Percentiles rank a stretch among this genome's conserved stretches.
These are phyloP conservation scores for Alternaria triticimaculans DNA, from an alignment of 2,329 filamentous ascomycete species.

Conservation along the genomic window DNA sequence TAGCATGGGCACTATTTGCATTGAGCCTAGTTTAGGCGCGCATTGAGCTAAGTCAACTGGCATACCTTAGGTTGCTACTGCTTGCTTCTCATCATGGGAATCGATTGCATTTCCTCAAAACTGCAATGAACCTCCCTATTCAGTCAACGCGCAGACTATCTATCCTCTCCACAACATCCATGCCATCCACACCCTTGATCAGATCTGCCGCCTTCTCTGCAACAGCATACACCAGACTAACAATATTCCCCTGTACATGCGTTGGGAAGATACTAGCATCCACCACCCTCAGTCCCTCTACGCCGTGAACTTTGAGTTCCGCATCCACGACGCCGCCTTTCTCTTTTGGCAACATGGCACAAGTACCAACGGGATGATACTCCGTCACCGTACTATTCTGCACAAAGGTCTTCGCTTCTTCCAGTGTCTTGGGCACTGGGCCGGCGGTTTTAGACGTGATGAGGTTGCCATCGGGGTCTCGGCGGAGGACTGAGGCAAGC, in stretches of 20 bases:
- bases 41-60: background rate
- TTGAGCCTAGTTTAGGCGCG: background rate
- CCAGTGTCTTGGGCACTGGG: slow-evolving; percentile 14
- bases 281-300: slow-evolving; percentile 32
- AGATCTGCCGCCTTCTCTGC: slow-evolving; percentile 37
- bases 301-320: slow-evolving; percentile 38
- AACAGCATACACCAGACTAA: slow-evolving; percentile 34
- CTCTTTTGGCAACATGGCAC: slow-evolving; percentile 40
- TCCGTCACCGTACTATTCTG: slow-evolving; percentile 22
- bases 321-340: slow-evolving; percentile 42
- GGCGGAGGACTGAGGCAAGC: background rate
- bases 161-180: background rate
- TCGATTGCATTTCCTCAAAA: background rate
- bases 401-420: slow-evolving; percentile 23
- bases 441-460: slow-evolving; percentile 17
- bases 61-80: background rate
- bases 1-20: background rate
- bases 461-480: background rate
- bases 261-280: slow-evolving; percentile 39
- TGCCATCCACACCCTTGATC: slow-evolving; percentile 10
- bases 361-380: slow-evolving; percentile 44
- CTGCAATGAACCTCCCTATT: background rate
- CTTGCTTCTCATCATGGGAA: background rate
- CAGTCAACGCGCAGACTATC: background rate
- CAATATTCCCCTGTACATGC: slow-evolving; percentile 26